Conservation (phyloP, 352 stramenopile genomes). For the Aphanomyces euteiches region DNA sequence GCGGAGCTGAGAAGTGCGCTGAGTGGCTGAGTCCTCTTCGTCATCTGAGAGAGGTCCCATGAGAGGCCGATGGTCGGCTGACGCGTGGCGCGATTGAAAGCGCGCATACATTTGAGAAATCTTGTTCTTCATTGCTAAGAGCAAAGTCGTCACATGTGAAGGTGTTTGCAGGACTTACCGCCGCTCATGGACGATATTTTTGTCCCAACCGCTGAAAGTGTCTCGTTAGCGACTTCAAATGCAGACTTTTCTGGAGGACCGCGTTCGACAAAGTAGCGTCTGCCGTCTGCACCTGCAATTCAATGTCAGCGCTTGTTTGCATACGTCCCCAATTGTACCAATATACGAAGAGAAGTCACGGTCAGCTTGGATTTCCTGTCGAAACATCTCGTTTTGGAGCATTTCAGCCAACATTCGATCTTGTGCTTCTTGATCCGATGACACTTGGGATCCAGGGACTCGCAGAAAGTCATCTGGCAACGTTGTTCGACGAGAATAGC, state of each 20-base stretch:
- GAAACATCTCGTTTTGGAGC: slow-evolving; percentile 73
- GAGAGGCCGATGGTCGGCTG: slow-evolving; percentile 46
- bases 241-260: slow-evolving; percentile 58
- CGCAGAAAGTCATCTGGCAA: slow-evolving; percentile 72
- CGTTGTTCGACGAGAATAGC: slow-evolving; percentile 32
- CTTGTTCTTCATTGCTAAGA: slow-evolving; percentile 68
- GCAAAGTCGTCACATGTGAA: slow-evolving; percentile 11
- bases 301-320: background rate
- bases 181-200: slow-evolving; percentile 78
- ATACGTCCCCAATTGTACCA: background rate
- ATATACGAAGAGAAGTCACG: slow-evolving; percentile 78
- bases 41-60: slow-evolving; percentile 63
- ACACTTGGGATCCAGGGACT: slow-evolving; percentile 41
- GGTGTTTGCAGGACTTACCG: slow-evolving; percentile 35
- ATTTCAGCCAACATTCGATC: slow-evolving; percentile 71
- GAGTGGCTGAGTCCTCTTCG: slow-evolving; percentile 41
- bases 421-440: slow-evolving; percentile 60
- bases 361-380: slow-evolving; percentile 60
- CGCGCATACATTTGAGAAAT: slow-evolving; percentile 80
- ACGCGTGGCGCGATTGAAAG: slow-evolving; percentile 67
- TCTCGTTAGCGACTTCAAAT: slow-evolving; percentile 66
- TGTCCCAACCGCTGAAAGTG: slow-evolving; percentile 59
- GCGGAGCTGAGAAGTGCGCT: background rate
- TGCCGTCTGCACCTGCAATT: slow-evolving; percentile 12
- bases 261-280: slow-evolving; percentile 27